Evolutionary conservation across 345 rosid species (phyloP).

Genomic region (Linum tenue): DNA sequence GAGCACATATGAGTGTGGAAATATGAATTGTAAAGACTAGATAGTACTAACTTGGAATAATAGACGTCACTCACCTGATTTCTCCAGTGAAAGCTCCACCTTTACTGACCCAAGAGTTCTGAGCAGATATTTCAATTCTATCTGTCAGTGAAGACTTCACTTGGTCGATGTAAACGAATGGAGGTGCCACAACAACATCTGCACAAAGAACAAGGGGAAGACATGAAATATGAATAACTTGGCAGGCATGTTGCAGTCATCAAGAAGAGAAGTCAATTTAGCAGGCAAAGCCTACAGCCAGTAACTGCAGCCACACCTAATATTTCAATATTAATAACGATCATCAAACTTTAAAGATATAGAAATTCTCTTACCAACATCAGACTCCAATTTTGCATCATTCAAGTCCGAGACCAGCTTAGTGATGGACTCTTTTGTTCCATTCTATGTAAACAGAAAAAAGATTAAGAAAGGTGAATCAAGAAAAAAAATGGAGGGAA

Average conservation of each 20-base stretch:
- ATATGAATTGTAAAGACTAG: neutral
- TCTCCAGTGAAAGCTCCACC: conserved; percentile 99
- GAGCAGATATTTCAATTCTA: conserved; percentile 77
- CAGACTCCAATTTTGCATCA: conserved; percentile 65
- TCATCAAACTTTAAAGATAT: neutral
- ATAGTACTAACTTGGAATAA: neutral
- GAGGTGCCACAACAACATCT: conserved; percentile 98
- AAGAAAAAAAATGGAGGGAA: neutral
- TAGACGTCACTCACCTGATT: conserved; percentile 62
- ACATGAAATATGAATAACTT: neutral
- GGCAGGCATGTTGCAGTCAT: neutral
- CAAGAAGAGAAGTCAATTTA: neutral
- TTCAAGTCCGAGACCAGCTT: conserved; percentile 93
- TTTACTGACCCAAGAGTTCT: conserved; percentile 92
- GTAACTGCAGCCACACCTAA: too few species aligned
- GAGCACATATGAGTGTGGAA: neutral
- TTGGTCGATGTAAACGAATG: conserved; percentile 79
- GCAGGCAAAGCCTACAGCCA: neutral
- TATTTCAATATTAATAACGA: too few species aligned
- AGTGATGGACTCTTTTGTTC: conserved; percentile 77
- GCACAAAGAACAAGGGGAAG: conserved; percentile 12
- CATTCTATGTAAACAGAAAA: conserved; percentile 46
- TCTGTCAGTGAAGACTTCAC: conserved; percentile 59
- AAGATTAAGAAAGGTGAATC: conserved; percentile 4
- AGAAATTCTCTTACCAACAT: conserved; percentile 59